phyloP scores from a whole-genome alignment of 1,284 basidiomycete genomes.

The Ustilago esculenta region DNA sequence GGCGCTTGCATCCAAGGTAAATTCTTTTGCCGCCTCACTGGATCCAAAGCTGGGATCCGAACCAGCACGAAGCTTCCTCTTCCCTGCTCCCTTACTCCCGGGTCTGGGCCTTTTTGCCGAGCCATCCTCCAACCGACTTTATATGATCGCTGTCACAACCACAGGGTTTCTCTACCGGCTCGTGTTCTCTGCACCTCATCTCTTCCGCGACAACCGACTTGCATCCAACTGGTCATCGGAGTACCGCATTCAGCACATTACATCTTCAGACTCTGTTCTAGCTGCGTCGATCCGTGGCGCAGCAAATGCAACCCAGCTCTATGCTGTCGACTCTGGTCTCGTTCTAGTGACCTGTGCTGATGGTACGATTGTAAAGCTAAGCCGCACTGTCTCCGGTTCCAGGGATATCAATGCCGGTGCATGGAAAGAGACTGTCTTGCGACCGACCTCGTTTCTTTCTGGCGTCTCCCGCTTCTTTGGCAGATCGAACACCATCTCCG shows the following conservation, averaged over 20 bases:
- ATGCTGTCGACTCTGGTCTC: conserved; percentile 49
- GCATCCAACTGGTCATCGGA: conserved; percentile 48
- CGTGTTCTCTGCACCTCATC: conserved; percentile 32
- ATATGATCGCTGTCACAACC: conserved; percentile 50
- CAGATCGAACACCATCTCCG: conserved; percentile 37
- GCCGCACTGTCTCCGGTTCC: conserved; percentile 21
- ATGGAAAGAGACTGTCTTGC: conserved; percentile 52
- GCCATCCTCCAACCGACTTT: conserved; percentile 26
- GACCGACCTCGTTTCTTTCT: conserved; percentile 57
- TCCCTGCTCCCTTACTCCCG: conserved; percentile 52
- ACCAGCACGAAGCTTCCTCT: conserved; percentile 43
- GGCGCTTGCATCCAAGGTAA: conserved; percentile 9
- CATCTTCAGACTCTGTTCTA: conserved; percentile 30
- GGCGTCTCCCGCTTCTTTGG: conserved; percentile 58
- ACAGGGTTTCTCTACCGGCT: conserved; percentile 55
- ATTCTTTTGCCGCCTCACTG: conserved; percentile 24
- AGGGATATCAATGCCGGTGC: conserved; percentile 31
- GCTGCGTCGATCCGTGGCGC: conserved; percentile 22
- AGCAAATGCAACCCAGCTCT: conserved; percentile 42
- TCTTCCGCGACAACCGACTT: conserved; percentile 40
- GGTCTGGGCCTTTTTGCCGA: conserved; percentile 50
- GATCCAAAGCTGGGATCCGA: conserved; percentile 26
- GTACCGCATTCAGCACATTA: conserved; percentile 42
- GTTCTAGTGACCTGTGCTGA: conserved; percentile 58
- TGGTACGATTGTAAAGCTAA: conserved; percentile 56